Base-by-base conservation (phyloP, 352 stramenopile genomes). In the Albugo laibachii region DNA sequence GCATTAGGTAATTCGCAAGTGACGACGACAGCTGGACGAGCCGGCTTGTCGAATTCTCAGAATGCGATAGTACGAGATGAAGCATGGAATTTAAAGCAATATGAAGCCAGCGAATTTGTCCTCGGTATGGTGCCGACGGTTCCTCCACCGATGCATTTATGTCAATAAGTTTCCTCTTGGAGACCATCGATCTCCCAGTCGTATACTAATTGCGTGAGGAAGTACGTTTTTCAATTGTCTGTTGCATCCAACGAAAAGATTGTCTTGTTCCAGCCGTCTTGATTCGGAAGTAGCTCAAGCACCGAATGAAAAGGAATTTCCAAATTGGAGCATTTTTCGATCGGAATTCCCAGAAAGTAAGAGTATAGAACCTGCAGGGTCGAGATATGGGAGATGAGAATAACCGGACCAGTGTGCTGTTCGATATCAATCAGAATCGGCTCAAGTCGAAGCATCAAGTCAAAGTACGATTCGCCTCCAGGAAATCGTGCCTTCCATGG, bases 341-440 rank as follows among this genome's bases (percentile, higher is more conserved):
- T 85, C 37, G 78, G 75, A 6, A 74, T 69, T 34, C 70, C 73
- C n/a, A 87, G 52, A 52, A 91, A 91, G 61, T 91, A 91, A 56
- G 74, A 81, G 59, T 91, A 91, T 8, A 91, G 63, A 41, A 87
- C 76, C 63, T 86, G 78, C 6, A 91, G 56, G 27, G 76, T 87
- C 41, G 76, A 87, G 24, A 84, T 85, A 56, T 88, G 75, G 2
- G 75, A 87, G 21, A 92, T 72, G 13, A 92, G 68, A 14, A 84
- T 51, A 41, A 92, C 78, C 10, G 78, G 75, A 0, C 75, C 70
- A n/a, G 75, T 87, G 57, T 87, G 74, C 45, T 89, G 75, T 50
- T 91, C 79, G 35, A 96, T 86, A 62, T 95, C 87, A 50, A 96
- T 94, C 47, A 96, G 78, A 42, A 96, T 70, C 21, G 85, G 83